Conservation (phyloP, 257 asterid genomes). For the Osmanthus fragrans region DNA sequence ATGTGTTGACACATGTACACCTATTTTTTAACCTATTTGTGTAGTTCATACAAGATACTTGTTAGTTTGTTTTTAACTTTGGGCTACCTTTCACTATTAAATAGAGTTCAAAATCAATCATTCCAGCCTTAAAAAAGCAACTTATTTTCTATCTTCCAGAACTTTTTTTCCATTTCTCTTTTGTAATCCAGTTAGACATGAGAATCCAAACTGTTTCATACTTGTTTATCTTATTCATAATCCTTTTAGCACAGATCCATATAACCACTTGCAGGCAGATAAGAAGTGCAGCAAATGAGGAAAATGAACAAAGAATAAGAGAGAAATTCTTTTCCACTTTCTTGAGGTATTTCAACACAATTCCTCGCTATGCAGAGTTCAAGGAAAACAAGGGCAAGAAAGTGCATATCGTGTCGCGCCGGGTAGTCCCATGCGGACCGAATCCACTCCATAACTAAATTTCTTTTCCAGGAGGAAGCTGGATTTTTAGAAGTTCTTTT, state of each 20-base stretch:
- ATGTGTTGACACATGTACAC: too few relatives aligned
- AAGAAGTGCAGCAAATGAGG: background rate
- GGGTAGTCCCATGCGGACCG: slow-evolving; percentile 47
- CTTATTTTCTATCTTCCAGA: background rate
- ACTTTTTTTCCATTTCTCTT: background rate
- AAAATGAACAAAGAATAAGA: slow-evolving; percentile 22
- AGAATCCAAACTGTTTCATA: background rate
- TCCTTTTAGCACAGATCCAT: slow-evolving; percentile 17
- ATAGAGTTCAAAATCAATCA: background rate
- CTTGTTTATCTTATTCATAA: slow-evolving; percentile 15
- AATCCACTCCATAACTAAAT: slow-evolving; percentile 48
- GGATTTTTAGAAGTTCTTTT: background rate
- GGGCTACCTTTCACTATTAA: background rate
- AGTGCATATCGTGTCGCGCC: slow-evolving; percentile 33
- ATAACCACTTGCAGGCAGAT: slow-evolving; percentile 27
- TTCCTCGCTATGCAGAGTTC: slow-evolving; percentile 21
- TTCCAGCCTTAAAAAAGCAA: background rate
- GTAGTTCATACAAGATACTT: background rate
- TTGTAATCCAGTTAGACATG: slow-evolving; percentile 10
- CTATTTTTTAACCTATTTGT: too few relatives aligned
- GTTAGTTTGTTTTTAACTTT: slow-evolving; percentile 12
- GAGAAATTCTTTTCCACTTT: slow-evolving; percentile 31
- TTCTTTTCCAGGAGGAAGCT: background rate
- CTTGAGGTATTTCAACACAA: slow-evolving; percentile 28
- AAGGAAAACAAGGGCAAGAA: slow-evolving; percentile 12